These are phyloP conservation scores for Xylaria multiplex DNA, from an alignment of 2,329 filamentous ascomycete genomes.

Conservation along the genomic window DNA sequence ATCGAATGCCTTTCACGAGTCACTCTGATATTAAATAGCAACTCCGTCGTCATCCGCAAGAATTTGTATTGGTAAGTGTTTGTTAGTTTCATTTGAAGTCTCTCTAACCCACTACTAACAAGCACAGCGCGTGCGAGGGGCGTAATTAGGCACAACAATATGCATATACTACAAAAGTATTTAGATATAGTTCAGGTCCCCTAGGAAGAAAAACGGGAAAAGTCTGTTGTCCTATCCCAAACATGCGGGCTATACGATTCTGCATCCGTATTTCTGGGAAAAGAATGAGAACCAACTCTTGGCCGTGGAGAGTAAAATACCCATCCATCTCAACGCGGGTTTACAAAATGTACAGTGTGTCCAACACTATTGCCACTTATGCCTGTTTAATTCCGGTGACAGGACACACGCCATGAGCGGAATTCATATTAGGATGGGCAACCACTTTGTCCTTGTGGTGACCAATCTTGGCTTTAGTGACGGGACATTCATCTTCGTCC, in stretches of 20 bases:
- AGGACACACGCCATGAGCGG: slow-evolving; percentile 51
- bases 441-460: slow-evolving; percentile 56
- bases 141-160: no score
- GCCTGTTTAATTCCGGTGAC: slow-evolving; percentile 50
- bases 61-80: no score
- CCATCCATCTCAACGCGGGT: background rate
- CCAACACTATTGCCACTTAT: background rate
- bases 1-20: no score
- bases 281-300: background rate
- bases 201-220: background rate
- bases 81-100: no score
- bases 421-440: slow-evolving; percentile 50
- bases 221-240: background rate
- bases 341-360: slow-evolving; percentile 11
- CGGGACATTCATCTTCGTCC: slow-evolving; percentile 52
- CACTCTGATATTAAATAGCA: no score
- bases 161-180: no score
- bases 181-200: no score
- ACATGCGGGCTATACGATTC: background rate
- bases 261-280: background rate
- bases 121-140: no score
- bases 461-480: slow-evolving; percentile 56
- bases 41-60: no score
- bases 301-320: background rate
- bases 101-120: no score